Percentiles rank a stretch among this genome's conserved stretches.
phyloP scores from a whole-genome alignment of 2,329 filamentous ascomycete genomes.

The Magnaporthiopsis rhizophila region DNA sequence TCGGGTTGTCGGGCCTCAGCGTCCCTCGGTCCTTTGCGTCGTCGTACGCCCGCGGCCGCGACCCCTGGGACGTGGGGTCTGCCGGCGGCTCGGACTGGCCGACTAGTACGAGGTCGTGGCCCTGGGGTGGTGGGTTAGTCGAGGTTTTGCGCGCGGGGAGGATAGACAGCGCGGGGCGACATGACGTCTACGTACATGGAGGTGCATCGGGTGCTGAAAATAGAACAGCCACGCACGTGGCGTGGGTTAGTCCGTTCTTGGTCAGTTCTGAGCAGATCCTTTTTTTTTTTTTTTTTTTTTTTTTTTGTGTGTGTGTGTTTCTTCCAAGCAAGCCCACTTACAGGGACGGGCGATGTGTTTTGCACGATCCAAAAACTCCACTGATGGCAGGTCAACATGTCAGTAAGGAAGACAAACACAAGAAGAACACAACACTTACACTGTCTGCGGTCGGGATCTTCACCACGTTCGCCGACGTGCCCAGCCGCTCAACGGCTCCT shows the following conservation, averaged over 20 bases:
- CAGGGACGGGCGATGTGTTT: conserved; percentile 13
- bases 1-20: not conserved
- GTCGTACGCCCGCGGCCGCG: conserved; percentile 13
- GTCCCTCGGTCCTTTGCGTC: not conserved
- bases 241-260: not conserved
- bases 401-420: not conserved
- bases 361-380: conserved; percentile 26
- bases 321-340: conserved; percentile 7
- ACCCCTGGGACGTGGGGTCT: conserved; percentile 11
- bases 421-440: not conserved
- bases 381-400: conserved; percentile 11
- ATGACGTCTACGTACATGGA: conserved; percentile 12
- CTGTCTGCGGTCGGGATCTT: conserved; percentile 13
- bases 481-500: conserved; percentile 14
- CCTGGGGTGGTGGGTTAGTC: conserved; percentile 19
- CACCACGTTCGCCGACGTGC: conserved; percentile 14
- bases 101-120: conserved; percentile 33
- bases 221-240: conserved; percentile 9
- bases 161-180: conserved; percentile 6
- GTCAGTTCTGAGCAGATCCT: not conserved
- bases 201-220: conserved; percentile 31
- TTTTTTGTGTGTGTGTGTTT: no score
- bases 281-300: not conserved
- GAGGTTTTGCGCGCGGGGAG: not conserved
- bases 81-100: conserved; percentile 17